Evolutionary conservation across 176 grass and related monocot genomes (phyloP).

Genomic region (Carex littledalei): DNA sequence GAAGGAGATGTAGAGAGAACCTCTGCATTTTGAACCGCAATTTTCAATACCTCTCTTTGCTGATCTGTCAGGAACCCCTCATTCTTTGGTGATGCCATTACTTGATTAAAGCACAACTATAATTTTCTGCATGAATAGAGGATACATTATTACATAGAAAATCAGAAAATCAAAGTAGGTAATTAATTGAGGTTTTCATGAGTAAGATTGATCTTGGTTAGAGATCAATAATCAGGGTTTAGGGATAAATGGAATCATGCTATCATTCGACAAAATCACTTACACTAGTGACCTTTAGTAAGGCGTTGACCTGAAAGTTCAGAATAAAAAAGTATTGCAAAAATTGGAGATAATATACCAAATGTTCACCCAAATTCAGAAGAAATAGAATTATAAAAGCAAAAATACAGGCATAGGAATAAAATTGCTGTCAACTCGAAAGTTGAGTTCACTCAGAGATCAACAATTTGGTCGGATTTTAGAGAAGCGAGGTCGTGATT

Average conservation of each 20-base stretch:
- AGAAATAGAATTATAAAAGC: background rate
- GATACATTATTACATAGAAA: background rate
- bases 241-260: background rate
- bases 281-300: background rate
- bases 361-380: background rate
- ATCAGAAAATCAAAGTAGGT: background rate
- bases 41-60: constrained; percentile 79
- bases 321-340: background rate
- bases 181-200: background rate
- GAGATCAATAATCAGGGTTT: constrained; percentile 15
- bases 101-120: background rate
- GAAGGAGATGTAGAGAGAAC: constrained; percentile 62
- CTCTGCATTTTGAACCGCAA: constrained; percentile 83
- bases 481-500: background rate
- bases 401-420: background rate
- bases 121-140: constrained; percentile 11
- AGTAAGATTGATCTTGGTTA: background rate
- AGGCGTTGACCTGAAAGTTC: background rate
- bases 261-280: background rate
- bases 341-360: background rate
- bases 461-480: background rate
- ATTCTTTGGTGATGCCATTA: constrained; percentile 82
- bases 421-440: background rate
- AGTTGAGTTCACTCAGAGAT: background rate
- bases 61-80: constrained; percentile 90